Base-by-base conservation (phyloP, 1,139 yeast genomes). In the Diutina siamensis region DNA sequence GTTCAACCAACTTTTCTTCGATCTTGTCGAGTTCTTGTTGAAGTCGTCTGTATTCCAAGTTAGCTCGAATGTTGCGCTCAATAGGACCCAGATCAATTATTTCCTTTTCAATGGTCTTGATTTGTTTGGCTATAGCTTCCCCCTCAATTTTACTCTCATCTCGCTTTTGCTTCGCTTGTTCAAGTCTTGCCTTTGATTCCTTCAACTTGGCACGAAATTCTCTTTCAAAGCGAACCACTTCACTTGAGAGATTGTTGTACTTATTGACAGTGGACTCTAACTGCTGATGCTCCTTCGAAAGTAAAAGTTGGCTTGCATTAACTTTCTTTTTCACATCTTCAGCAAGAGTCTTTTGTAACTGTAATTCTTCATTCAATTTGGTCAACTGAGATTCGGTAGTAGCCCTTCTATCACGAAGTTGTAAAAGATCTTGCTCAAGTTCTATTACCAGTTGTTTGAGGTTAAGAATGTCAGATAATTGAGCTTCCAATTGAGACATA, bases 131-230 rank as follows among this genome's bases (percentile, higher is more conserved):
- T 15, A 40, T 28, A 10, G 45, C 44, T 7, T 15, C 25, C 25
- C 32, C 48, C 5, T 12, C 15, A 19, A 10, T 22, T 5, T n/a
- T 5, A 12, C 9, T 18, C 18, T 34, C n/a, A 4, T 34, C 22
- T n/a, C 35, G 40, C 12, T 12, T 12, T 13, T 13, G 22, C 33
- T 76, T 78, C 35, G 78, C 61, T 41, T 67, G 64, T 4, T 61
- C 60, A 36, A 63, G 70, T 42, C 70, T 69, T 7, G 59, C 61
- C 44, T 62, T 68, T 49, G 61, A 55, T 9, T 57, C 60, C 55
- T 82, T 85, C 19, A 84, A 58, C 44, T 80, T 84, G 9, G 69
- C 69, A 1, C 74, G 58, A 3, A 76, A 61, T 18, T 61, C 48
- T 2, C 57, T 31, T 4, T 38, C 42, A 15, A 21, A 38, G 7